These are phyloP conservation scores for Medakamo hakoo DNA, from an alignment of 139 green algal genomes.

Conservation along the genomic window DNA sequence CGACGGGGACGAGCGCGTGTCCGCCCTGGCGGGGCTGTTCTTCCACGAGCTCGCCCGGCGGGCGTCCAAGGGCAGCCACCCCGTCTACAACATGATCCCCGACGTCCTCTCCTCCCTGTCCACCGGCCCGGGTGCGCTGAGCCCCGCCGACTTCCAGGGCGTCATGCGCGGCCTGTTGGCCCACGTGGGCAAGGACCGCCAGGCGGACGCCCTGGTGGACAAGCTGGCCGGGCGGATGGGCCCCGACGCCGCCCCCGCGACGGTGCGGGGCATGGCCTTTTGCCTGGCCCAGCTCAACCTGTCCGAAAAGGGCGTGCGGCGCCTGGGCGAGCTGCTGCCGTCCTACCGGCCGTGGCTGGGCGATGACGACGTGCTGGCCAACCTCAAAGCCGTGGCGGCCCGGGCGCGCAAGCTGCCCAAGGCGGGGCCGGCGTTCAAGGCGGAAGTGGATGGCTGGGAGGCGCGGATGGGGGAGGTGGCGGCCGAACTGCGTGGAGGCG, in stretches of 20 bases:
- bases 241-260: constrained; percentile 8
- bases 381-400: constrained; percentile 20
- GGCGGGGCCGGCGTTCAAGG: constrained; percentile 22
- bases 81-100: constrained; percentile 87
- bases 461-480: not conserved
- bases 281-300: constrained; percentile 59
- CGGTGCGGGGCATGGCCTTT: constrained; percentile 72
- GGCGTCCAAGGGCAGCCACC: constrained; percentile 45
- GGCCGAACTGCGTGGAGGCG: not conserved
- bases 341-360: constrained; percentile 60
- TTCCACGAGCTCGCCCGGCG: constrained; percentile 69
- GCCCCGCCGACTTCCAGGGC: constrained; percentile 26
- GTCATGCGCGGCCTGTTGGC: constrained; percentile 40
- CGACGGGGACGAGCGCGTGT: constrained; percentile 37
- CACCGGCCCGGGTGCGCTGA: constrained; percentile 24
- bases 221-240: constrained; percentile 58
- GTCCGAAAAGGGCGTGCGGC: constrained; percentile 64
- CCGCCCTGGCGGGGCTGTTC: constrained; percentile 45
- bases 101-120: constrained; percentile 70
- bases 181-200: constrained; percentile 42
- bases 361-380: constrained; percentile 36
- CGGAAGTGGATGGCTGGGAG: constrained; percentile 12
- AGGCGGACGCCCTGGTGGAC: constrained; percentile 51
- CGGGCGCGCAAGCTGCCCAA: constrained; percentile 30
- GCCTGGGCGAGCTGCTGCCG: constrained; percentile 50